A percentile compares a stretch with the other conserved stretches of the same genome.
Evolutionary conservation across 257 asterid genomes (phyloP).

Genomic region (Mentha longifolia): DNA sequence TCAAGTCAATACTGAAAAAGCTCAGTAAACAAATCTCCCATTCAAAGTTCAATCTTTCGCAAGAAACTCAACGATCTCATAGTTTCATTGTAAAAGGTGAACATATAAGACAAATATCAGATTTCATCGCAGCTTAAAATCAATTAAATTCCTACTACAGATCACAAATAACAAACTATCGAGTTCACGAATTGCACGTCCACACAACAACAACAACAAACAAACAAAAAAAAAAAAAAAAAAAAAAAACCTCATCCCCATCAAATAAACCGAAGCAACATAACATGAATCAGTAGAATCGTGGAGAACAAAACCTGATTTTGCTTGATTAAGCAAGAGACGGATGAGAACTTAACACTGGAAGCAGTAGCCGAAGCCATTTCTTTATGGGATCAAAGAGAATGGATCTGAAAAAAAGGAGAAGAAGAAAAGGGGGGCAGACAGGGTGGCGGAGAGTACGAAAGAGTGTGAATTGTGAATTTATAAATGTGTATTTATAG

Average conservation of each 20-base stretch:
- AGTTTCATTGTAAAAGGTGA: background rate
- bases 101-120: background rate
- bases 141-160: background rate
- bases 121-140: background rate
- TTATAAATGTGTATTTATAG: background rate
- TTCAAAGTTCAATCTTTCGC: background rate
- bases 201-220: too few relatives aligned
- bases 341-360: conserved; percentile 47
- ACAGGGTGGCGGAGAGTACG: conserved; percentile 67
- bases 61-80: background rate
- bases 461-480: conserved; percentile 41
- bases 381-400: conserved; percentile 28
- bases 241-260: background rate
- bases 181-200: background rate
- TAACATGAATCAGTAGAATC: background rate
- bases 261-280: conserved; percentile 3
- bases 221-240: too few relatives aligned
- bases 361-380: conserved; percentile 75
- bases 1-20: conserved; percentile 4
- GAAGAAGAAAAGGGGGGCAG: background rate
- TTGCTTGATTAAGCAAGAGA: conserved; percentile 60
- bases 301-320: conserved; percentile 52
- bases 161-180: conserved; percentile 28
- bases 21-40: background rate
- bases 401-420: conserved; percentile 44